Percentiles rank a stretch among this genome's conserved stretches.
Evolutionary conservation across 2,329 filamentous ascomycete species (phyloP).

Genomic region (Elsinoe fawcettii): DNA sequence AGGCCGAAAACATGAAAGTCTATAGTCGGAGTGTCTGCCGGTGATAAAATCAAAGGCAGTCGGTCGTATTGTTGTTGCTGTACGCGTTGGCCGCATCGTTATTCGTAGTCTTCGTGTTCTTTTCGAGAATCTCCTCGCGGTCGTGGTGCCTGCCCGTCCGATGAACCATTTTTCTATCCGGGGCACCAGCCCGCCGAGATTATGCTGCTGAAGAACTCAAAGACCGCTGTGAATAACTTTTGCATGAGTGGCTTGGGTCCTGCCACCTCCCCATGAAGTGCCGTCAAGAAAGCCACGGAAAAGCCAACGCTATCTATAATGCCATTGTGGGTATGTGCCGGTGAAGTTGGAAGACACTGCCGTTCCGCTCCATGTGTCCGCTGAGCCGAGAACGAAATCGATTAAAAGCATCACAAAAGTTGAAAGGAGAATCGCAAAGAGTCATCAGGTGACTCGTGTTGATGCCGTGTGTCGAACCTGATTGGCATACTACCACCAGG

Average conservation of each 20-base stretch:
- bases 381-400: slow-evolving; percentile 5
- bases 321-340: slow-evolving; percentile 41
- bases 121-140: slow-evolving; percentile 12
- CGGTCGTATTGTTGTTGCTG: slow-evolving; percentile 1
- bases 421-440: slow-evolving; percentile 10
- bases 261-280: slow-evolving; percentile 12
- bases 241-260: slow-evolving; percentile 10
- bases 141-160: slow-evolving; percentile 11
- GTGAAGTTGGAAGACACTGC: slow-evolving; percentile 29
- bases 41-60: slow-evolving; percentile 1
- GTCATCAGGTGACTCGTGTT: background rate
- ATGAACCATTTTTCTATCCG: slow-evolving; percentile 13
- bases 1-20: slow-evolving; percentile 10
- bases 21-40: slow-evolving; percentile 14
- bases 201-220: slow-evolving; percentile 16
- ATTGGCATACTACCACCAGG: slow-evolving; percentile 53
- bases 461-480: background rate
- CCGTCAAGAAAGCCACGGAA: slow-evolving; percentile 14
- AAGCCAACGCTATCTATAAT: slow-evolving; percentile 46
- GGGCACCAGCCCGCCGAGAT: slow-evolving; percentile 14
- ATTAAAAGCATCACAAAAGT: slow-evolving; percentile 20
- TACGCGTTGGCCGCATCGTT: slow-evolving; percentile 14
- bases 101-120: slow-evolving; percentile 14
- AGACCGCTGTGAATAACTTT: slow-evolving; percentile 13
- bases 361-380: slow-evolving; percentile 21